Evolutionary conservation across 805 yeast species (phyloP), one percentile per base, ranked within the genome.

Genomic region (Torulaspora maleeae): DNA sequence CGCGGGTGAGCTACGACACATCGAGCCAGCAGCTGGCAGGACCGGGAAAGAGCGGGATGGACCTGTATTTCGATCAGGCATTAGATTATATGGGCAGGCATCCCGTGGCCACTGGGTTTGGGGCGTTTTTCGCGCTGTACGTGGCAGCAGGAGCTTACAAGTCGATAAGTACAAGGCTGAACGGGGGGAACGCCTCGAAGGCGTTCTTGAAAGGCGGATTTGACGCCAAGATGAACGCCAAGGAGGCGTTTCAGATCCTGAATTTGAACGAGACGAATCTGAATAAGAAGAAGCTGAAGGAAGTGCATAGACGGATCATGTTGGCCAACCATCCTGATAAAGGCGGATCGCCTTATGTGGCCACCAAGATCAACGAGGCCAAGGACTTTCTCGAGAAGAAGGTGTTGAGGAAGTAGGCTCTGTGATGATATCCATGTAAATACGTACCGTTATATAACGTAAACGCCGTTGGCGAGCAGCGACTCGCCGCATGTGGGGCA

Each of bases 361-460:
- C 96, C 39, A 84, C 95, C 39, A 89, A 89, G 72, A 86, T 89
- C 54, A 89, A 89, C 64, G 95, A 89, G 70, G 96, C 97, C 30
- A 83, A 84, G 61, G 88, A 83, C 43, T 64, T 61, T 36, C 46
- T 65, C 36, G 63, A 62, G 41, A 64, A 64, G 48, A 61, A 60
- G 38, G 68, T 62, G 16, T 41, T 58, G 36, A 50, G 56, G 30
- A 56, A 56, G 36, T 56, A 38, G 44, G 20, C 27, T 9, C 27
- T 19, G 22, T 22, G 29, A 28, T 25, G 32, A 30, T 29, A 30
- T 32, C 37, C 42, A 15, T 44, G 48, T 44, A 44, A 39, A 44
- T 44, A 44, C 25, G 8, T 12, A 32, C 22, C 11, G 27, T 39
- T 48, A 58, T 39, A 53, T 34, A 24, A 60, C 50, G 48, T 58